Evolutionary conservation across 2,329 filamentous ascomycete species (phyloP).

Genomic region (Corynespora cassiicola): DNA sequence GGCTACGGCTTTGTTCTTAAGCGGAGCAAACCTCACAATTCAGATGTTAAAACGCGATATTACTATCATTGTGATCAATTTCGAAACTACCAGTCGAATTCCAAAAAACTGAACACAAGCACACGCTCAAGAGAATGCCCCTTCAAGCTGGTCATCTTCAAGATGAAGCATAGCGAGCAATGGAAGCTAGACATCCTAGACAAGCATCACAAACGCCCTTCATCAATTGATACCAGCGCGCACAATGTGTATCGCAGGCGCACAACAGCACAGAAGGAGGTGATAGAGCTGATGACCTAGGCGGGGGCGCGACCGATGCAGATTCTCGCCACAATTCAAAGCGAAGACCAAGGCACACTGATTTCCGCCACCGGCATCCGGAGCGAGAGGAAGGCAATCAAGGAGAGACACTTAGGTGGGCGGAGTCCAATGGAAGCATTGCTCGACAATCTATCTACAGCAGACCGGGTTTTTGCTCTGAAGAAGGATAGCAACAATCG

Average conservation of each 20-base stretch:
- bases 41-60: slow-evolving; percentile 15
- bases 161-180: slow-evolving; percentile 11
- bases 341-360: slow-evolving; percentile 13
- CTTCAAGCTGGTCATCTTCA: slow-evolving; percentile 17
- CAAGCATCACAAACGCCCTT: slow-evolving; percentile 12
- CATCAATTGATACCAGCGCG: slow-evolving; percentile 15
- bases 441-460: slow-evolving; percentile 14
- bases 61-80: slow-evolving; percentile 17
- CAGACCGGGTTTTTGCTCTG: slow-evolving; percentile 15
- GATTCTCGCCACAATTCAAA: slow-evolving; percentile 15
- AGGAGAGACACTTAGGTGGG: slow-evolving; percentile 12
- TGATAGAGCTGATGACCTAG: slow-evolving; percentile 14
- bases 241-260: slow-evolving; percentile 17
- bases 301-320: slow-evolving; percentile 13
- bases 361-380: slow-evolving; percentile 13
- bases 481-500: slow-evolving; percentile 16
- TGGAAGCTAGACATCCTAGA: slow-evolving; percentile 14
- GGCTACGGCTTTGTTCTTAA: slow-evolving; percentile 21
- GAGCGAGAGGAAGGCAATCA: slow-evolving; percentile 13
- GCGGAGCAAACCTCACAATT: slow-evolving; percentile 16
- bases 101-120: no score
- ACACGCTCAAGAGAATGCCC: slow-evolving; percentile 11
- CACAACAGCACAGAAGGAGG: slow-evolving; percentile 15
- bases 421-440: slow-evolving; percentile 16
- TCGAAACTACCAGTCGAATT: slow-evolving; percentile 12